phyloP scores from a whole-genome alignment of 257 asterid genomes.

The Salvia hispanica region DNA sequence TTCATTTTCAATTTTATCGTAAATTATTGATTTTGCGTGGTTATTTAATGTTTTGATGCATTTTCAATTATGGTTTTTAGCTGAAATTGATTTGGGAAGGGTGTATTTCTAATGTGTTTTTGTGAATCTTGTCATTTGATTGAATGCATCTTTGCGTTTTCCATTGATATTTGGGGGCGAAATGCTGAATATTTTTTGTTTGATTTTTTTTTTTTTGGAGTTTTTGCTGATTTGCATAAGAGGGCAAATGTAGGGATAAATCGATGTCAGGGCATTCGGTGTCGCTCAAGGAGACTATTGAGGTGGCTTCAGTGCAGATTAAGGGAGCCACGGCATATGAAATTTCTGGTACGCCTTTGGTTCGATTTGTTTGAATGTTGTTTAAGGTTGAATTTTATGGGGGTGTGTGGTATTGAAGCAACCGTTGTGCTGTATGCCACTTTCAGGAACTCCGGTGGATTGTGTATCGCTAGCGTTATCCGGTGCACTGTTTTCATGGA shows the following conservation, averaged over 20 bases:
- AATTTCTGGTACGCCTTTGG: constrained; percentile 69
- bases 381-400: constrained; percentile 2
- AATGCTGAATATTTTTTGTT: neutral
- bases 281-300: constrained; percentile 72
- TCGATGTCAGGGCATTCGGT: constrained; percentile 81
- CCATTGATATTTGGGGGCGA: neutral
- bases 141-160: neutral
- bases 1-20: no score
- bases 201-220: constrained; percentile 4
- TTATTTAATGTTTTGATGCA: neutral
- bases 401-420: constrained; percentile 26
- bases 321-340: constrained; percentile 89
- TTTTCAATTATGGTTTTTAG: neutral
- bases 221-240: constrained; percentile 28
- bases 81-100: no score
- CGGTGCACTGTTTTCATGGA: constrained; percentile 93
- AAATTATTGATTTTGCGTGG: neutral
- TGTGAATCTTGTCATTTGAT: neutral
- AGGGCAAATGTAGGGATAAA: constrained; percentile 60
- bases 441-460: constrained; percentile 95
- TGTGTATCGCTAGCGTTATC: constrained; percentile 91
- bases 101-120: no score
- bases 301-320: constrained; percentile 67
- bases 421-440: constrained; percentile 25
- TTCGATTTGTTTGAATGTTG: neutral